Percentiles rank a stretch among this genome's conserved stretches.
Conservation (phyloP, 2,329 filamentous ascomycete species). For the Colletotrichum agaves region DNA sequence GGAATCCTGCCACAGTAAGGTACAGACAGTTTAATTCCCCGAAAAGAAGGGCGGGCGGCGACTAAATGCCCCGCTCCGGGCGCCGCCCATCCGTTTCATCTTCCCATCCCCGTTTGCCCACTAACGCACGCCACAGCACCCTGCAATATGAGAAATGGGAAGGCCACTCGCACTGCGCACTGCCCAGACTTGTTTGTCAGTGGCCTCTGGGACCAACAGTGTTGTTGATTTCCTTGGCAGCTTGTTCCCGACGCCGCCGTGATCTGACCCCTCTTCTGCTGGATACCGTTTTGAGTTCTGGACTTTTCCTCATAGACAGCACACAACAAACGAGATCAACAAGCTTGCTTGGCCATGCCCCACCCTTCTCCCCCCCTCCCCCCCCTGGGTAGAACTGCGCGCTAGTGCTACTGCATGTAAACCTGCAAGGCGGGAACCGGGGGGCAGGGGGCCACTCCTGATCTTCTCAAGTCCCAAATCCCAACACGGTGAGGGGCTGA, state of each 20-base stretch:
- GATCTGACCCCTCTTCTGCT: background rate
- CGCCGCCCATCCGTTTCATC: conserved; percentile 33
- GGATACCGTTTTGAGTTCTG: background rate
- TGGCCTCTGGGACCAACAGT: conserved; percentile 7
- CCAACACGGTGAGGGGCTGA: background rate
- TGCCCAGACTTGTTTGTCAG: conserved; percentile 3
- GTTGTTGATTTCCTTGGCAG: conserved; percentile 3
- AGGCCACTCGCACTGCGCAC: background rate
- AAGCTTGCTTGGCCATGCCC: background rate
- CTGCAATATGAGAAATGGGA: conserved; percentile 30
- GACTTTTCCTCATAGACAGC: background rate
- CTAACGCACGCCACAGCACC: conserved; percentile 36
- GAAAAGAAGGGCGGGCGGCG: background rate
- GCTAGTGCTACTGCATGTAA: conserved; percentile 33
- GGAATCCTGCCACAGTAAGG: too few species aligned
- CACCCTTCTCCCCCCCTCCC: too few species aligned
- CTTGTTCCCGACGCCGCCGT: background rate
- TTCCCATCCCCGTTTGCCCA: conserved; percentile 30
- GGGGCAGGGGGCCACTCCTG: background rate
- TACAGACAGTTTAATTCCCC: conserved; percentile 22
- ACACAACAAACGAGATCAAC: background rate
- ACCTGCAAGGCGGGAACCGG: conserved; percentile 34
- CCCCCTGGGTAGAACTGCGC: conserved; percentile 25
- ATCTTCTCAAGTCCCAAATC: background rate
- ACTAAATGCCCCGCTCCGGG: conserved; percentile 16